Percentiles rank a stretch among this genome's conserved stretches.
Conservation (phyloP, 495 filamentous ascomycete species). For the Viridothelium virens region DNA sequence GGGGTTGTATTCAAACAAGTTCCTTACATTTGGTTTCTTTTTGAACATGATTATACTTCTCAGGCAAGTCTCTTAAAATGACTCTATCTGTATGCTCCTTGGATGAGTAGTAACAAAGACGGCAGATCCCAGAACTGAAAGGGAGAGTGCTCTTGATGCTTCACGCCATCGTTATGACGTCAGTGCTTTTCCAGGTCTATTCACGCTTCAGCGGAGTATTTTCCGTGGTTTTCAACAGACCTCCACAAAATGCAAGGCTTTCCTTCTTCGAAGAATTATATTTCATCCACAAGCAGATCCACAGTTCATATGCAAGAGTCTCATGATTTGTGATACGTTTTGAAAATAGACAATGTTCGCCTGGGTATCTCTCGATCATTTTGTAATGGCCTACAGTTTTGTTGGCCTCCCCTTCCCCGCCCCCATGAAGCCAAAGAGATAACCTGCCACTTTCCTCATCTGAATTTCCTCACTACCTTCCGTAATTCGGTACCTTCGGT, state of each 20-base stretch:
- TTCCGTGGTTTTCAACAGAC: no score
- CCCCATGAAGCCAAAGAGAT: conserved; percentile 34
- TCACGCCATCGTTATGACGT: neutral
- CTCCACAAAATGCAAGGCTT: no score
- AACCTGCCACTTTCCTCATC: conserved; percentile 39
- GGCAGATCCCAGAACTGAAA: no score
- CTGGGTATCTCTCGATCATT: no score
- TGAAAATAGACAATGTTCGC: no score
- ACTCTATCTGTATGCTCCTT: no score
- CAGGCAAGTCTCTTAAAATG: no score
- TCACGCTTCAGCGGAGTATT: neutral
- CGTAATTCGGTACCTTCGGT: conserved; percentile 37
- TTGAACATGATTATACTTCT: conserved; percentile 54
- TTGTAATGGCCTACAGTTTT: conserved; percentile 15
- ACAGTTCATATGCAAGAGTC: no score
- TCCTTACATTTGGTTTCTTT: conserved; percentile 61
- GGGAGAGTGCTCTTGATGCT: neutral
- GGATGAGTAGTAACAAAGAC: no score
- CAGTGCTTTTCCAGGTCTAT: neutral
- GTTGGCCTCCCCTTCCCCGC: conserved; percentile 26
- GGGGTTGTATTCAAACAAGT: neutral
- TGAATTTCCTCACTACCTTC: conserved; percentile 40
- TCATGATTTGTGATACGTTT: no score
- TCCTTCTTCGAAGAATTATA: no score
- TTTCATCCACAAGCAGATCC: no score